A percentile compares a stretch with the other conserved stretches of the same genome.
Evolutionary conservation across 2,329 filamentous ascomycete genomes (phyloP).

Genomic region (Paraphoma chrysanthemicola): DNA sequence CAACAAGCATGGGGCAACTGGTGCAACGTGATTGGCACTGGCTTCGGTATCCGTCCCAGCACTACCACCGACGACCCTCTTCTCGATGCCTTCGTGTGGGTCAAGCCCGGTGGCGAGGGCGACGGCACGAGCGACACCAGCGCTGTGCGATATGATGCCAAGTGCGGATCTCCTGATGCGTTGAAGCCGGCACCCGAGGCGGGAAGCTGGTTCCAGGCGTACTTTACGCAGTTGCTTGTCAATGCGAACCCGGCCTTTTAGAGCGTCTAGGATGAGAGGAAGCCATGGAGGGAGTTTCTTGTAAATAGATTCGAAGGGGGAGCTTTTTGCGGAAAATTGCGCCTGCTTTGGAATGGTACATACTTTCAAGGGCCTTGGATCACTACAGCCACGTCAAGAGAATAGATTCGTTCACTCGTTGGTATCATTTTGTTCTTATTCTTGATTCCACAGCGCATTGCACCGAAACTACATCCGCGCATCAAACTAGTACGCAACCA

Average conservation of each 20-base stretch:
- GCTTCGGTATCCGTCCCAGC: constrained; percentile 66
- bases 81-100: constrained; percentile 72
- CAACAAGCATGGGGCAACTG: constrained; percentile 67
- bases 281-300: background rate
- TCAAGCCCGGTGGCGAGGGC: constrained; percentile 67
- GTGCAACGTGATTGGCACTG: constrained; percentile 70
- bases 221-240: constrained; percentile 36
- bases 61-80: constrained; percentile 66
- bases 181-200: constrained; percentile 71
- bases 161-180: constrained; percentile 61
- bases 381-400: no score
- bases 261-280: background rate
- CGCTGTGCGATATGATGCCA: constrained; percentile 59
- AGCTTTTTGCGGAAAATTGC: no score
- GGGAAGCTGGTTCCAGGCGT: constrained; percentile 67
- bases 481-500: constrained; percentile 70
- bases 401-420: no score
- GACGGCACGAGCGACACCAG: constrained; percentile 52
- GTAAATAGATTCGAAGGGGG: background rate
- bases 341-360: no score
- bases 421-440: no score
- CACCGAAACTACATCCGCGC: no score
- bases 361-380: no score
- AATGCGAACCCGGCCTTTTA: constrained; percentile 36
- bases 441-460: no score